A percentile compares a stretch with the other conserved stretches of the same genome.
Conservation (phyloP, 495 filamentous ascomycete species). For the Evernia prunastri region DNA sequence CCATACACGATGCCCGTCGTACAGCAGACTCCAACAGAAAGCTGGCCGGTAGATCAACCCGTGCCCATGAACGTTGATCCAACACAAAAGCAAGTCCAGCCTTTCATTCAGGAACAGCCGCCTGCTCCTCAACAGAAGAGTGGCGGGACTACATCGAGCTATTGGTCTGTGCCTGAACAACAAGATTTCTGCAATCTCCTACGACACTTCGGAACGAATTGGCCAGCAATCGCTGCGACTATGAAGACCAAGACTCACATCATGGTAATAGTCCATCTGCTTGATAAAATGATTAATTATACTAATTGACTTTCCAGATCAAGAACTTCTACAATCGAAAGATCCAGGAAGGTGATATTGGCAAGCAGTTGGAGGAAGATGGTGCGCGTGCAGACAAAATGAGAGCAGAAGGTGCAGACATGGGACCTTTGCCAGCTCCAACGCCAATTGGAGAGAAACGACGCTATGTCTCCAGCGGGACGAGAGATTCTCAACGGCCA, state of each 20-base stretch:
- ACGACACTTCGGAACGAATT: conserved; percentile 82
- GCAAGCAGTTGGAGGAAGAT: conserved; percentile 58
- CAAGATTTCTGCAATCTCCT: conserved; percentile 74
- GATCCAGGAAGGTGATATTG: conserved; percentile 57
- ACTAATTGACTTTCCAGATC: conserved; percentile 49
- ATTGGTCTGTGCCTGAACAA: conserved; percentile 93
- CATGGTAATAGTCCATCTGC: conserved; percentile 59
- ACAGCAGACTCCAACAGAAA: conserved; percentile 14
- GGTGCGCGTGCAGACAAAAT: conserved; percentile 65
- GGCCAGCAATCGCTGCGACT: conserved; percentile 69
- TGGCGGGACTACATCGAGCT: conserved; percentile 63
- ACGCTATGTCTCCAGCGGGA: conserved; percentile 50
- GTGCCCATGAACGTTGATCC: conserved; percentile 33
- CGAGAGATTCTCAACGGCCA: conserved; percentile 50
- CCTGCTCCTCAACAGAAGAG: conserved; percentile 28
- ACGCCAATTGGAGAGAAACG: conserved; percentile 51
- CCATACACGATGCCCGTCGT: conserved; percentile 4
- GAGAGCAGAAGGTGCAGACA: conserved; percentile 60
- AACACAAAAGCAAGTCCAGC: conserved; percentile 20
- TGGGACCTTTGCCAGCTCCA: conserved; percentile 58
- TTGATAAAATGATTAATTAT: conserved; percentile 7
- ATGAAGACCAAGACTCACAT: conserved; percentile 91
- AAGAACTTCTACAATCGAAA: conserved; percentile 85
- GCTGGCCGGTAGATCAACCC: conserved; percentile 27
- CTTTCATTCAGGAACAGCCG: conserved; percentile 35